phyloP scores from a whole-genome alignment of 805 yeast genomes.

The Cyberlindnera amylophila region DNA sequence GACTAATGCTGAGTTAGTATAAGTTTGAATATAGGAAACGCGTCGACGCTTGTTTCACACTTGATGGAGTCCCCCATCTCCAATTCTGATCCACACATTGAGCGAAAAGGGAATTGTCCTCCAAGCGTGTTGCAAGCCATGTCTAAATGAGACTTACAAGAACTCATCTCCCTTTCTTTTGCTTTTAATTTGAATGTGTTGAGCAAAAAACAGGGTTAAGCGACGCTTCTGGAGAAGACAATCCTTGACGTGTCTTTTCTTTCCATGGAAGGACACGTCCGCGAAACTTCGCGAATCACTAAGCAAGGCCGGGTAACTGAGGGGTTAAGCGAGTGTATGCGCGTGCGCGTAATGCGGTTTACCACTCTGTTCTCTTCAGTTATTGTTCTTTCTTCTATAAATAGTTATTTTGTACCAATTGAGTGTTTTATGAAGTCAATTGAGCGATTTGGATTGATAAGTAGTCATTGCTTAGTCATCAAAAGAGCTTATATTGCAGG shows the following conservation, averaged over 20 bases:
- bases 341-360: neutral
- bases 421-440: no score
- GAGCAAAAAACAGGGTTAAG: neutral
- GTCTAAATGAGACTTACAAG: neutral
- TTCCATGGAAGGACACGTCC: neutral
- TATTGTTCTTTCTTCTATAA: no score
- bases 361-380: neutral
- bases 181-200: neutral
- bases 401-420: no score
- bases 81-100: neutral
- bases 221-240: neutral
- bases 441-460: no score
- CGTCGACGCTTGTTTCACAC: neutral
- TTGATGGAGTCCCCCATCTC: neutral
- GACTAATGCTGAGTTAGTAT: constrained; percentile 27
- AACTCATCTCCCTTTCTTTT: neutral
- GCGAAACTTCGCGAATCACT: neutral
- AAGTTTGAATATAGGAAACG: no score
- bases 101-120: no score
- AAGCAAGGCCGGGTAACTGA: neutral
- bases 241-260: constrained; percentile 11
- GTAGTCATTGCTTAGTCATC: no score
- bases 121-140: no score
- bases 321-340: no score
- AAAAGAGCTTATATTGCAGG: no score